phyloP scores from a whole-genome alignment of 768 basidiomycete genomes.

The Pholiota microspora region DNA sequence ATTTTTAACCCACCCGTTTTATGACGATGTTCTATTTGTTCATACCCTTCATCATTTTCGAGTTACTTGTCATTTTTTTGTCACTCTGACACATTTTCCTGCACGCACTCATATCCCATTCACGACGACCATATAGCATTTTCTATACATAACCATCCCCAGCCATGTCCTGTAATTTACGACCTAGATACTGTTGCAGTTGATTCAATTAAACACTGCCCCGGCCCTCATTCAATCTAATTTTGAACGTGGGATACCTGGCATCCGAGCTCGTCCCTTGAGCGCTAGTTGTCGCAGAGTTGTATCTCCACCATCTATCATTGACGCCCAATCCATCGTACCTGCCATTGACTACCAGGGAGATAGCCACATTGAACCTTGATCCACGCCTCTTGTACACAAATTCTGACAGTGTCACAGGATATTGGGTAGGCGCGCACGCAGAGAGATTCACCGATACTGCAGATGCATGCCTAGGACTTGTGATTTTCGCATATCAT shows the following conservation, averaged over 20 bases:
- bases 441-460: background rate
- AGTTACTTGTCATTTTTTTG: constrained; percentile 26
- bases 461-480: background rate
- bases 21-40: constrained; percentile 18
- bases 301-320: no score
- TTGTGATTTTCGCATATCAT: constrained; percentile 10
- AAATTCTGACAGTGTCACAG: background rate
- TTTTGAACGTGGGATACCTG: constrained; percentile 17
- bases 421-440: background rate
- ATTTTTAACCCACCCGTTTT: constrained; percentile 10
- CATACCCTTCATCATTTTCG: constrained; percentile 30
- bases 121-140: constrained; percentile 22
- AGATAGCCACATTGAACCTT: background rate
- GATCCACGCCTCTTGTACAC: background rate
- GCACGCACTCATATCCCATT: constrained; percentile 26
- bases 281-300: background rate
- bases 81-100: constrained; percentile 35
- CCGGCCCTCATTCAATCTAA: background rate
- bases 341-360: no score
- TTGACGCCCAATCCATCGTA: no score
- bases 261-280: background rate
- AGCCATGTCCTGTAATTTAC: constrained; percentile 42
- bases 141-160: constrained; percentile 28
- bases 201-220: background rate
- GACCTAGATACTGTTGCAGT: constrained; percentile 32